phyloP scores from a whole-genome alignment of 2,329 filamentous ascomycete species.

The Botrytis deweyae region DNA sequence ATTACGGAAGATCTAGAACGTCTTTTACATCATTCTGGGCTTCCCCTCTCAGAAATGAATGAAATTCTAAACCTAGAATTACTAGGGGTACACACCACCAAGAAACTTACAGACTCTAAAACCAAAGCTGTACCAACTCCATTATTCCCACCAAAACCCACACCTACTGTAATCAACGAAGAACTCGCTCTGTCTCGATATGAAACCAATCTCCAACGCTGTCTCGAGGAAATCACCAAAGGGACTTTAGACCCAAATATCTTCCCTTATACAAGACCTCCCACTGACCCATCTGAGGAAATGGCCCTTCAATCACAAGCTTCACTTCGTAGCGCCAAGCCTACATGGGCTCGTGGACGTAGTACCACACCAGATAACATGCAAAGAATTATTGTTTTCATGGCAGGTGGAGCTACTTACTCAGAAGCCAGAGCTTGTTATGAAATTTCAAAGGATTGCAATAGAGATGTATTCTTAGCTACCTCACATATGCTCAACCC shows the following conservation, averaged over 20 bases:
- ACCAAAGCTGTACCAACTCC: slow-evolving; percentile 60
- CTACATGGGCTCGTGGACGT: slow-evolving; percentile 88
- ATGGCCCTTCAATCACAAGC: slow-evolving; percentile 58
- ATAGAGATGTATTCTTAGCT: slow-evolving; percentile 81
- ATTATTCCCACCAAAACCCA: slow-evolving; percentile 69
- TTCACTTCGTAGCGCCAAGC: slow-evolving; percentile 86
- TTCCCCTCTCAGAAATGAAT: slow-evolving; percentile 72
- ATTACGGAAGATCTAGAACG: slow-evolving; percentile 81
- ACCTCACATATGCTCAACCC: slow-evolving; percentile 94
- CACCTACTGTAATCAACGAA: slow-evolving; percentile 58
- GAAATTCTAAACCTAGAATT: slow-evolving; percentile 76
- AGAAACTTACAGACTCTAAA: slow-evolving; percentile 70
- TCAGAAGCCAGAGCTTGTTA: slow-evolving; percentile 89
- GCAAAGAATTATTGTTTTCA: slow-evolving; percentile 88
- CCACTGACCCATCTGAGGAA: slow-evolving; percentile 60
- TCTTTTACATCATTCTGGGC: slow-evolving; percentile 76
- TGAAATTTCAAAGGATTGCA: slow-evolving; percentile 70
- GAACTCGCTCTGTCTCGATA: slow-evolving; percentile 87
- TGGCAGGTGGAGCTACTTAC: slow-evolving; percentile 93
- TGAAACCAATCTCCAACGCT: slow-evolving; percentile 75
- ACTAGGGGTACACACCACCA: slow-evolving; percentile 72
- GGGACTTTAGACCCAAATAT: slow-evolving; percentile 63
- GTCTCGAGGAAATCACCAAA: slow-evolving; percentile 72
- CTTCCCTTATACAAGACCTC: slow-evolving; percentile 74
- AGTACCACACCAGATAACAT: slow-evolving; percentile 74